A percentile compares a stretch with the other conserved stretches of the same genome.
Conservation (phyloP, 129 eudicot species). For the Artemisia tridentata region DNA sequence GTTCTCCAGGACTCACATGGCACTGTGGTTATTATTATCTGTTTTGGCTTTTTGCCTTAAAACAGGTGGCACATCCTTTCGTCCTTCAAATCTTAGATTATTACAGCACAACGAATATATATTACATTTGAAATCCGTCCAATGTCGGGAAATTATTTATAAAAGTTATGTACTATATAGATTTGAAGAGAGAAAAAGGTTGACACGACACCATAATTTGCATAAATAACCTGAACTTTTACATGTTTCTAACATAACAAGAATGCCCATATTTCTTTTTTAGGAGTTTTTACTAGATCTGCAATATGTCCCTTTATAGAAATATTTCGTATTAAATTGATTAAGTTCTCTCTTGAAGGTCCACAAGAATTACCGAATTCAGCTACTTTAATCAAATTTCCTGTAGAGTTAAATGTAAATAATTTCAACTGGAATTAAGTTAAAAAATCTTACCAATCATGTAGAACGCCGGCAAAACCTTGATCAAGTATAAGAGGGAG, state of each 20-base stretch:
- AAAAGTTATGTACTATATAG: too few species aligned
- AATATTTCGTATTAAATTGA: not conserved
- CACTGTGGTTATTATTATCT: slow-evolving; percentile 23
- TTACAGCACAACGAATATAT: slow-evolving; percentile 19
- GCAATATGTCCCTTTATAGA: not conserved
- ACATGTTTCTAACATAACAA: not conserved
- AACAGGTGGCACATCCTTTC: slow-evolving; percentile 24
- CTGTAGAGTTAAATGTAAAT: not conserved
- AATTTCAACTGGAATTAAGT: not conserved
- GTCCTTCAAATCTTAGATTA: slow-evolving; percentile 25
- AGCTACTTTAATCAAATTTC: not conserved
- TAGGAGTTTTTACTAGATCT: not conserved
- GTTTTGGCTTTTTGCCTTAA: slow-evolving; percentile 24
- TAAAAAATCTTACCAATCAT: slow-evolving; percentile 67
- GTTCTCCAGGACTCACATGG: slow-evolving; percentile 32
- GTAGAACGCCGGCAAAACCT: slow-evolving; percentile 87
- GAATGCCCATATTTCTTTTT: not conserved
- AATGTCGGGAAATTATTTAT: not conserved
- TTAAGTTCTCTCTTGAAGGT: not conserved
- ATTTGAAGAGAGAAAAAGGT: too few species aligned
- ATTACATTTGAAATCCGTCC: slow-evolving; percentile 8
- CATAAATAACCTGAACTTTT: not conserved
- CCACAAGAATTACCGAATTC: not conserved
- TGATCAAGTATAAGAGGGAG: slow-evolving; percentile 87
- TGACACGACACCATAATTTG: too few species aligned